Base-by-base conservation (phyloP, 805 yeast species). In the Saccharomyces paradoxus region DNA sequence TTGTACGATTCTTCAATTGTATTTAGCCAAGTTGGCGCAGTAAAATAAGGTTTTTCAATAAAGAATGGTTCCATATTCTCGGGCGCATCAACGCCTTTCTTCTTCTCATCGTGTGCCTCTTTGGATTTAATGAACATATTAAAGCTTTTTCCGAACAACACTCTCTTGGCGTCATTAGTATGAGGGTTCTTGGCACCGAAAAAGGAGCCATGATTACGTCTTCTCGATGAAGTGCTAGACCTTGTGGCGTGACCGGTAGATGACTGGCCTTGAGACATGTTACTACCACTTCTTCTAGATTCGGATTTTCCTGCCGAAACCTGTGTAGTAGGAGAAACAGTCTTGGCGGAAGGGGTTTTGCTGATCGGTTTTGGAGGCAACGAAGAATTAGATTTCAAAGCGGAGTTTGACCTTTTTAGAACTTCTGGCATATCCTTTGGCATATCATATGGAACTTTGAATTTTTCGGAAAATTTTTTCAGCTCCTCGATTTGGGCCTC, bases 1-100 rank as follows among this genome's bases (percentile, higher is more conserved):
- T 75, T 78, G 68, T 81, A 81, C 1, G 85, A 75, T 55, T 79
- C 82, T 48, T 81, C 86, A 26, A 78, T 69, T 2, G 83, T 81
- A 50, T 78, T 71, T 24, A 77, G 75, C 95, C 95, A 87, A 0
- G 91, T 84, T 51, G 95, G 95, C 9, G 88, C 84, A 0, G 92
- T 84, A 46, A 76, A 75, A 67, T 79, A 88, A 6, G 94, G 83
- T 61, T 75, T 81, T 60, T 84, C 90, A 56, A 84, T 74, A 24
- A 69, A 61, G 51, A 77, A 74, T 21, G 69, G 67, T 44, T 69
- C 71, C 60, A 62, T 62, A 9, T 56, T 60, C 2, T 61, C 62
- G 6, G 59, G 54, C 22, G 54, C 54, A 21, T 58, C 63, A 31
- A 54, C 65, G 49, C 53, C 63, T 51, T 64, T 56, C 56, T 68